Evolutionary conservation across 2,329 filamentous ascomycete genomes (phyloP), one percentile per base, ranked within the genome.

Genomic region (Thermothelomyces thermophilus): DNA sequence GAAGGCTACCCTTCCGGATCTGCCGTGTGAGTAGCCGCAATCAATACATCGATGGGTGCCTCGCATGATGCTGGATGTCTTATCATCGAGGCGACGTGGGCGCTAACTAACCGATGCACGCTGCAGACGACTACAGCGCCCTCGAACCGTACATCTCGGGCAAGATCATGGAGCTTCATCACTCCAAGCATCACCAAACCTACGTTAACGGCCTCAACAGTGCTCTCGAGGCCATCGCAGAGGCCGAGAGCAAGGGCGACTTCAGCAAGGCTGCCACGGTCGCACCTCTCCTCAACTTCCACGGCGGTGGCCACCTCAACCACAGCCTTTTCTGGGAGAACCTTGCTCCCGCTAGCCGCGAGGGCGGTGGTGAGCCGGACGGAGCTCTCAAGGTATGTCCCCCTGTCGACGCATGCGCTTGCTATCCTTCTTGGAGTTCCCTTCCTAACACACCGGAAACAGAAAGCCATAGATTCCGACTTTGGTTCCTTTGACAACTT

Each of bases 281-380:
- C 54, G 75, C 75, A 2, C 74, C 75, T 14, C 66, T 75, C 19
- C 70, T 95, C 71, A 86, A 85, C 62, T 95, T 95, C 77, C 88
- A 95, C 66, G 90, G 86, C 42, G 90, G 90, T 37, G 90, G 90
- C 6, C 90, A 95, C 73, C 84, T 94, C 70, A 96, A 96, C 73
- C 90, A 95, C 74, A 83, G 82, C 0, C 80, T 95, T 31, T 95
- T 95, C 76, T 96, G 90, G 90, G 82, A 87, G 70, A 90, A 89
- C 67, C 79, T 94, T 19, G 76, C 84, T 0, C 86, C 87, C 0
- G 74, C 83, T 11, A 77, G 74, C 56, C 80, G 81, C 62, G 74
- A 74, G 6, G 70, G 77, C 1, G 80, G 83, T 36, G 80, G 86
- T 36, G 76, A 82, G 60, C 73, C 81, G 14, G 69, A 75, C 20